Base-by-base conservation (phyloP, 768 basidiomycete species). In the Agrocybe praecox region DNA sequence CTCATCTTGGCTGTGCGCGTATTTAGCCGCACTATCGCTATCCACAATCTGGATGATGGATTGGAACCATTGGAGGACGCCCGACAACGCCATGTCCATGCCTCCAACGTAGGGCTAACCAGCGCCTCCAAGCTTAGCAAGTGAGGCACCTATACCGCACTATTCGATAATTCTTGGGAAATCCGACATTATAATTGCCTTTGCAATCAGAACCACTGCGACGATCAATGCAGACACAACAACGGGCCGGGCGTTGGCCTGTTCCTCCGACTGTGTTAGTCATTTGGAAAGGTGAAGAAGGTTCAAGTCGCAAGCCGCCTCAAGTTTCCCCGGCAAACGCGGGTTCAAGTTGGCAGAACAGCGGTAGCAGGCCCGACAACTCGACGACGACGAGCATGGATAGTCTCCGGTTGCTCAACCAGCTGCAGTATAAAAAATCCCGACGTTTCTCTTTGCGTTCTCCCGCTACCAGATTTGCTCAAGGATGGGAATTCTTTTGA, bases 391-490 rank as follows among this genome's bases (percentile, higher is more conserved):
- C 84, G 69, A 88, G 85, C 62, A 82, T 86, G 78, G 80, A 80
- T 58, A 82, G 83, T 46, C 57, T 71, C 29, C 66, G 63, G 49
- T 46, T 59, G 36, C 29, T 53, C 12, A 61, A 61, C 47, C 55
- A 46, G 14, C 49, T 47, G 23, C 58, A 94, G 93, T 4, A 81
- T 94, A 5, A 73, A 79, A 52, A 69, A 72, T 2, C 83, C 94
- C 0, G 88, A 95, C 64, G 65, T 92, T 15, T 82, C 85, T 1
- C 73, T 96, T n/a, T 94, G 92, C 62, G 87, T 96, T 9, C 76
- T 96, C 3, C 88, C 94, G 6, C 76, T 93, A 2, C 81, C 84
- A 0, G 85, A 81, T 23, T 52, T 76, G 5, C 53, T 73, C 2
- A 17, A 12, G 19, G 49, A 52, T 15, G 22, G 53, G 42, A 1